Percentiles rank a stretch among this genome's conserved stretches.
Evolutionary conservation across 2,329 filamentous ascomycete species (phyloP).

Genomic region (Drechslerella dactyloides): DNA sequence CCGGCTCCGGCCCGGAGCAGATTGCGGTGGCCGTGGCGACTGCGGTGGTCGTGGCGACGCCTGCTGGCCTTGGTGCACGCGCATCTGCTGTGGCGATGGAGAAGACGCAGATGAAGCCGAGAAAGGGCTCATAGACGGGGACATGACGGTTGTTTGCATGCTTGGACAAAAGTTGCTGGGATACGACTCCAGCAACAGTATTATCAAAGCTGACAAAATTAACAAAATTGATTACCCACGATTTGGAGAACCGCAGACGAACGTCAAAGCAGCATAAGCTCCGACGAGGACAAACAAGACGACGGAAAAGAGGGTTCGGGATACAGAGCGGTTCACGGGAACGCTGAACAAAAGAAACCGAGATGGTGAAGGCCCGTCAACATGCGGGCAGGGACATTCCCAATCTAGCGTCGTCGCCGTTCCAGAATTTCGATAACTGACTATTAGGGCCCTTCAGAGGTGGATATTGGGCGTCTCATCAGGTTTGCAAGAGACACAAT

Average conservation of each 20-base stretch:
- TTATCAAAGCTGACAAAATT: no score
- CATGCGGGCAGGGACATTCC: background rate
- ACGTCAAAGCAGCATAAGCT: background rate
- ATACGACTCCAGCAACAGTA: conserved; percentile 3
- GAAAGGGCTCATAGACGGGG: conserved; percentile 39
- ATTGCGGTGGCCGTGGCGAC: conserved; percentile 26
- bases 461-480: background rate
- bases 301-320: background rate
- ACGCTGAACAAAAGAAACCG: background rate
- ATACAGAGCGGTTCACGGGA: background rate
- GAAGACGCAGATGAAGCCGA: conserved; percentile 43
- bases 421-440: background rate
- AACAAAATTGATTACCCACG: no score
- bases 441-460: background rate
- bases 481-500: background rate
- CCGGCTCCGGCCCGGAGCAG: conserved; percentile 12
- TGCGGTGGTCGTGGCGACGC: conserved; percentile 32
- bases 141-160: conserved; percentile 46
- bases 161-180: conserved; percentile 19
- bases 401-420: background rate
- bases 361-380: background rate
- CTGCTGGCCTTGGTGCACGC: conserved; percentile 32
- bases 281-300: no score
- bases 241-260: background rate
- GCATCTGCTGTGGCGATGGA: conserved; percentile 44